Evolutionary conservation across 768 basidiomycete genomes (phyloP), one percentile per base, ranked within the genome.

Genomic region (Termitomyces titanicus): DNA sequence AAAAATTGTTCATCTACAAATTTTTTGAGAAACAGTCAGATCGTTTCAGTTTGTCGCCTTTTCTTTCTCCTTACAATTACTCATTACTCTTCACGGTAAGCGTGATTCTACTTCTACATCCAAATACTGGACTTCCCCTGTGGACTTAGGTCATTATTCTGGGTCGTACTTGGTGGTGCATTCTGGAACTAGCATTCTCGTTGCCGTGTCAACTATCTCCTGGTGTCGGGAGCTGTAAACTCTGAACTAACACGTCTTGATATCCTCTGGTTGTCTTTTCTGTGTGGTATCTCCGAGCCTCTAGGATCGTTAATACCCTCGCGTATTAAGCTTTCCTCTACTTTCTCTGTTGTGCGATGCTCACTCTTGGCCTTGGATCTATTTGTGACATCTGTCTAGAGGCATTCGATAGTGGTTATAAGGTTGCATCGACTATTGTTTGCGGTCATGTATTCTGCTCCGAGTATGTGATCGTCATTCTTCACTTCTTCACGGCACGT

Each of bases 381-480:
- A 74, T 75, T 47, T 91, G 88, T 78, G 88, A 90, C 71, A 79
- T 90, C 64, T 91, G 89, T 71, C 76, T 85, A 61, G 88, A 90
- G 61, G 68, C 71, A 31, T 89, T 85, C 66, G 75, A 74, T 47
- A 67, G 67, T 51, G 80, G 79, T 47, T 61, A 60, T 44, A 84
- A 81, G 65, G 74, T 78, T 8, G 87, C 88, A 48, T 81, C 84
- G 63, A 78, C 82, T 47, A 86, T 89, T 62, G 56, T 75, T 46
- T 91, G 89, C 57, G 89, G 89, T 17, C 88, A 90, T 66, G 80
- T 84, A 53, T 88, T 88, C 70, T 90, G 85, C 62, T 69, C 71
- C 58, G 68, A 66, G 74, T 75, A 52, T 53, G 77, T 73, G n/a
- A n/a, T n/a, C n/a, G n/a, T n/a, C n/a, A 25, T 12, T n/a, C 7